These are phyloP conservation scores for Spathaspora passalidarum DNA, from an alignment of 805 yeast genomes.

Conservation along the genomic window DNA sequence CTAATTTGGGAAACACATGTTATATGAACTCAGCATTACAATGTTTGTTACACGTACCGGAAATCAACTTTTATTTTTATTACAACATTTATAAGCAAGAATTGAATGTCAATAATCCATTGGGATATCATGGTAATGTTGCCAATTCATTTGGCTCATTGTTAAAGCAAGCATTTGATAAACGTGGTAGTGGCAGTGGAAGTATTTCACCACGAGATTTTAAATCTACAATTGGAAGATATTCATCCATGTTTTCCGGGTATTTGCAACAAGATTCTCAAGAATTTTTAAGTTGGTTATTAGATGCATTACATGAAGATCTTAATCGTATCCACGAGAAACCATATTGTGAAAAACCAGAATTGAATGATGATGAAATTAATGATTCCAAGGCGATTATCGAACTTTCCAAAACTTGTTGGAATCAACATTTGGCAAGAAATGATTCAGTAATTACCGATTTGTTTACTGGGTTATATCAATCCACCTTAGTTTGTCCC, in stretches of 20 bases:
- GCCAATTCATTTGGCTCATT: slow-evolving; percentile 74
- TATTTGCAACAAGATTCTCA: slow-evolving; percentile 92
- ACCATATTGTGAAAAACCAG: slow-evolving; percentile 89
- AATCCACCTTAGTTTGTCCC: slow-evolving; percentile 88
- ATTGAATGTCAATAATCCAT: slow-evolving; percentile 72
- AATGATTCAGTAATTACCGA: slow-evolving; percentile 85
- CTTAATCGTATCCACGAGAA: slow-evolving; percentile 77
- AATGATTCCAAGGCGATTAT: slow-evolving; percentile 50
- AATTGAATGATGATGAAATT: slow-evolving; percentile 60
- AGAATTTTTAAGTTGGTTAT: slow-evolving; percentile 81
- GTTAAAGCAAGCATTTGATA: slow-evolving; percentile 55
- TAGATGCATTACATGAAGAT: slow-evolving; percentile 92
- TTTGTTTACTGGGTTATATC: slow-evolving; percentile 85
- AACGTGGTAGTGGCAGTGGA: slow-evolving; percentile 6
- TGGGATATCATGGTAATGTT: slow-evolving; percentile 81
- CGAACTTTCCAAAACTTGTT: slow-evolving; percentile 69
- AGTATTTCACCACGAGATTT: slow-evolving; percentile 67
- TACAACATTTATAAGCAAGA: slow-evolving; percentile 60
- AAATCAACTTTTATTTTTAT: slow-evolving; percentile 71
- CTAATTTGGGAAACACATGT: slow-evolving; percentile 84
- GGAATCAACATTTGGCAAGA: slow-evolving; percentile 75
- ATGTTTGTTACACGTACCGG: slow-evolving; percentile 84
- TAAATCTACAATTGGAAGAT: slow-evolving; percentile 74
- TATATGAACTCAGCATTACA: slow-evolving; percentile 95
- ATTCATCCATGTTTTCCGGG: slow-evolving; percentile 74